These are phyloP conservation scores for Cytospora schulzeri DNA, from an alignment of 2,329 filamentous ascomycete species.

Conservation along the genomic window DNA sequence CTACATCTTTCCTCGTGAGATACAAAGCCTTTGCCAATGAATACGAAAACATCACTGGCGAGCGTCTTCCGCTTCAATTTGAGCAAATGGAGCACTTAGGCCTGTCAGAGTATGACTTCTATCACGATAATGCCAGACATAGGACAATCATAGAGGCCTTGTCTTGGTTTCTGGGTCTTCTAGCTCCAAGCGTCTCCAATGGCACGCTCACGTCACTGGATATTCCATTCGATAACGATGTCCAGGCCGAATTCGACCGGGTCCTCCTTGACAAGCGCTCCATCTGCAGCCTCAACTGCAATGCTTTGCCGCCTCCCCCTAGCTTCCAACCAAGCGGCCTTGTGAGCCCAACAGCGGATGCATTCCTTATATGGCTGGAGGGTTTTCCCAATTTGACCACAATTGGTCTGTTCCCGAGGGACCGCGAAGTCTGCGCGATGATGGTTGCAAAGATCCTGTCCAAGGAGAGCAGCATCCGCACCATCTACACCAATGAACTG, in stretches of 20 bases:
- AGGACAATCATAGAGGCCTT: neutral
- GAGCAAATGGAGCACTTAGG: conserved; percentile 19
- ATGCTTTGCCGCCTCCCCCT: neutral
- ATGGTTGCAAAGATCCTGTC: conserved; percentile 6
- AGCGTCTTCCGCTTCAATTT: neutral
- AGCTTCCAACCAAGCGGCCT: neutral
- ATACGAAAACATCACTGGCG: neutral
- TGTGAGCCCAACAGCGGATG: neutral
- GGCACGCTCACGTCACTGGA: conserved; percentile 18
- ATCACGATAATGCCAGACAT: no score
- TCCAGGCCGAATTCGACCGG: neutral
- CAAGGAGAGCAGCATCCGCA: conserved; percentile 8
- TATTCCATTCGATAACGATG: neutral
- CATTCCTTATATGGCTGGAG: conserved; percentile 12
- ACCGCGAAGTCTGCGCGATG: neutral
- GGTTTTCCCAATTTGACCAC: conserved; percentile 20
- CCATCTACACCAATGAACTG: conserved; percentile 24
- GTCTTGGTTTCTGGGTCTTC: neutral
- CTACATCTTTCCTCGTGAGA: no score
- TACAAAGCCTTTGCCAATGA: neutral
- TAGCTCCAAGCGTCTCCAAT: conserved; percentile 18
- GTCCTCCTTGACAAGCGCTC: conserved; percentile 14
- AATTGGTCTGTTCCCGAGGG: conserved; percentile 13
- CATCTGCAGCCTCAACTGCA: conserved; percentile 12
- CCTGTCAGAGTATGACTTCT: neutral